phyloP scores from a whole-genome alignment of 257 asterid genomes.

The Nicotiana paniculata region DNA sequence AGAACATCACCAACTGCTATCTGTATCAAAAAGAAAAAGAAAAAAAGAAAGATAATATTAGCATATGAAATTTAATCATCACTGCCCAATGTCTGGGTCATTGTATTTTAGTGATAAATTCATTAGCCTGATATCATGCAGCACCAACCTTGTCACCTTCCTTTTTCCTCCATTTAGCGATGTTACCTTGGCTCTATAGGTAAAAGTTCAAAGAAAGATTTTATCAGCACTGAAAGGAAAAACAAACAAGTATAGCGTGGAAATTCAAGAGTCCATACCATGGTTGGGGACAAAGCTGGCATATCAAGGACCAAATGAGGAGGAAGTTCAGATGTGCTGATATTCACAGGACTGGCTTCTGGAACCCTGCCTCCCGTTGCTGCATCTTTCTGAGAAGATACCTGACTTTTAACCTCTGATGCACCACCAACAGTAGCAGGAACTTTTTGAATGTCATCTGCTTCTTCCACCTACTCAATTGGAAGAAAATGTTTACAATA shows the following conservation, averaged over 20 bases:
- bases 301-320: constrained; percentile 83
- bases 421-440: constrained; percentile 48
- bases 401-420: constrained; percentile 40
- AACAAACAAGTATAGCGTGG: constrained; percentile 9
- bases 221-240: constrained; percentile 19
- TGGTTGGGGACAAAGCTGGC: constrained; percentile 99
- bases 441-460: constrained; percentile 59
- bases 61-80: background rate
- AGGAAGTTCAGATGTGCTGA: constrained; percentile 73
- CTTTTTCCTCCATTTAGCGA: constrained; percentile 76
- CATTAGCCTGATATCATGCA: constrained; percentile 6
- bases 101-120: background rate
- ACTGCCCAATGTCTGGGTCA: background rate
- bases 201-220: constrained; percentile 9
- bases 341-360: constrained; percentile 49
- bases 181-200: constrained; percentile 88
- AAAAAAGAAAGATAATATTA: background rate
- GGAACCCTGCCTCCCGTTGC: constrained; percentile 32
- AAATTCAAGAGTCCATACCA: constrained; percentile 44
- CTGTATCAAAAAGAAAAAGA: constrained; percentile 46
- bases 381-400: constrained; percentile 37
- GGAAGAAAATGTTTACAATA: constrained; percentile 26
- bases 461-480: constrained; percentile 79
- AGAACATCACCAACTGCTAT: constrained; percentile 88
- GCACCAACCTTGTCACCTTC: constrained; percentile 93